Base-by-base conservation (phyloP, 1,139 yeast species). In the Kluyveromyces sp. region DNA sequence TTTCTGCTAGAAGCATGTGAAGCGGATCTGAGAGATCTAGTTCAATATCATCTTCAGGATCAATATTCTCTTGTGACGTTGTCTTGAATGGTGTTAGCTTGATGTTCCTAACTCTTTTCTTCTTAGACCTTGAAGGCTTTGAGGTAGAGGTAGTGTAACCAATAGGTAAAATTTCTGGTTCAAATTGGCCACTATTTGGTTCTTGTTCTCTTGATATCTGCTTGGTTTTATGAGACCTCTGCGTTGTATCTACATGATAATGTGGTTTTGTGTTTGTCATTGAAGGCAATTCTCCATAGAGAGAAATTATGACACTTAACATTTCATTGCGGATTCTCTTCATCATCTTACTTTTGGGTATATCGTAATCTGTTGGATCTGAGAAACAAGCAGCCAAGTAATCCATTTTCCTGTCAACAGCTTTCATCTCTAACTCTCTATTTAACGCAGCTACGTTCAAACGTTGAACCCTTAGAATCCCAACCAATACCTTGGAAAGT, bases 381-480 rank as follows among this genome's bases (percentile, higher is more conserved):
- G 47, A 36, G 28, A 56, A 49, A 28, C 48, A 41, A 3, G 56
- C 42, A 39, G 55, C 56, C 29, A 55, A 47, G 41, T 47, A 50
- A 30, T 54, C 58, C 32, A 55, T 39, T 36, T 54, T 50, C 35
- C 50, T 54, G 2, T 54, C 50, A 2, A 56, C 34, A 36, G 48
- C 52, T 44, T 55, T 58, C 32, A 46, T 46, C 38, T 53, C 53
- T 21, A 58, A 44, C 40, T 59, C 61, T 25, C 57, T 50, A 38
- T 58, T 59, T 31, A 59, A 44, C 10, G 56, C 44, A 3, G 56
- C 52, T n/a, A 51, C 47, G 25, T 51, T 52, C 41, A 57, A 59
- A 37, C 57, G 50, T 29, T 51, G 53, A 6, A 53, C 42, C 38
- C 51, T 53, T 4, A 42, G 47, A 8, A 59, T 33, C 29, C 54